Base-by-base conservation (phyloP, 495 filamentous ascomycete genomes). In the Beverwykella pulmonaria region DNA sequence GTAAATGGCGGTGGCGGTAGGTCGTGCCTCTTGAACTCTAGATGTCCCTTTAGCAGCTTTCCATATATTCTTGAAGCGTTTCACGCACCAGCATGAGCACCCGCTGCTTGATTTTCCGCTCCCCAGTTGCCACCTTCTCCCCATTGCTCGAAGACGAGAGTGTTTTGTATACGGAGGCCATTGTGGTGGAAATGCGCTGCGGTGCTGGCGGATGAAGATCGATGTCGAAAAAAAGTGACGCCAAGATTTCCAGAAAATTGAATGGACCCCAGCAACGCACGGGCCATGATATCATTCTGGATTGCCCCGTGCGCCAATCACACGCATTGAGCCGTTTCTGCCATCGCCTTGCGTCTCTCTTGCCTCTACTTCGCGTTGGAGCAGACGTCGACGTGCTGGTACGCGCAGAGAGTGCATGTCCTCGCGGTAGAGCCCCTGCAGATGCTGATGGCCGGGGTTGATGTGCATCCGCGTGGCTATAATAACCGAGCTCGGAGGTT, bases 101-200 rank as follows among this genome's bases (percentile, higher is more conserved):
- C 66, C 91, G 84, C 75, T 96, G 90, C 79, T 87, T 87, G 75
- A 88, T 76, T 34, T 79, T 78, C 26, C 81, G 82, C 58, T 81
- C 79, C 15, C 77, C 76, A 12, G 74, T 70, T 48, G 68, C 46
- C 52, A 67, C 44, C 23, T 78, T 78, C 63, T 80, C 75, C 22
- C 76, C 61, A 23, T 36, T 44, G 56, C 70, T 59, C 29, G 68
- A 48, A 56, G 92, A 92, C 1, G 92, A 93, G 10, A 98, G 74
- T 5, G 92, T 87, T 76, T 97, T 97, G 83, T 97, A 98, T 49
- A 97, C 94, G 22, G 93, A 83, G 20, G 93, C 91, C 94, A 98
- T 98, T 62, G 76, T 83, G 54, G 39, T 22, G 44, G 36, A n/a
- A 14, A 53, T 19, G 34, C 27, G 52, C 17, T 49, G 54, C 12